Conservation (phyloP, 2,329 filamentous ascomycete genomes). For the Elsinoe fawcettii region DNA sequence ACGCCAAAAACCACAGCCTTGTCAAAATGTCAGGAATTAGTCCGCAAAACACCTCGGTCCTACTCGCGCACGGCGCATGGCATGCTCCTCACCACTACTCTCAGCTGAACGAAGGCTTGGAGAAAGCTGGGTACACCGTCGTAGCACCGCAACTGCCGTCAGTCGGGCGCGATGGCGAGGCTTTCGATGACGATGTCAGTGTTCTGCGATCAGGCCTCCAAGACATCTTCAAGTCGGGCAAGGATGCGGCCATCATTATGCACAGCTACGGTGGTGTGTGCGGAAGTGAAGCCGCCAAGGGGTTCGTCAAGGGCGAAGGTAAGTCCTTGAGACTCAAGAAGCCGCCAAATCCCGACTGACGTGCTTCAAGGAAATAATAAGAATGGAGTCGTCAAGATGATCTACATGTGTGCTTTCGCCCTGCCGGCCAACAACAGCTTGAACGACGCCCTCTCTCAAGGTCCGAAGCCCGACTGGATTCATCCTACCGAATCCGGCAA, state of each 20-base stretch:
- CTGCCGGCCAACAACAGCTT: conserved; percentile 20
- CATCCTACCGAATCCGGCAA: conserved; percentile 1
- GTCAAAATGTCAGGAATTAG: conserved; percentile 3
- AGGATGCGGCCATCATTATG: conserved; percentile 25
- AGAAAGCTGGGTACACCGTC: conserved; percentile 22
- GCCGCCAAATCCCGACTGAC: background rate
- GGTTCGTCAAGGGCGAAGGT: conserved; percentile 20
- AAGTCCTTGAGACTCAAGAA: background rate
- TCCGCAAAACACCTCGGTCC: conserved; percentile 22
- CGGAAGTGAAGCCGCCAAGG: conserved; percentile 24
- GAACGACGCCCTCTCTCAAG: conserved; percentile 18
- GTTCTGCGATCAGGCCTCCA: conserved; percentile 20
- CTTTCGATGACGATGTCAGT: conserved; percentile 22
- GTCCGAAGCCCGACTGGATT: conserved; percentile 15
- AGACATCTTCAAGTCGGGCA: conserved; percentile 20
- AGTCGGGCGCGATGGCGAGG: conserved; percentile 20
- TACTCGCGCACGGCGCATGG: conserved; percentile 27
- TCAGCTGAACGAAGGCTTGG: conserved; percentile 19
- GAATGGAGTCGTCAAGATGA: conserved; percentile 23
- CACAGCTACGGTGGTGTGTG: conserved; percentile 28
- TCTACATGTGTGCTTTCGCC: conserved; percentile 25
- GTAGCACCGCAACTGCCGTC: conserved; percentile 19
- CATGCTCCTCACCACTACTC: conserved; percentile 22
- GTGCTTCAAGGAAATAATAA: conserved; percentile 13
- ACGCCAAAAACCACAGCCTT: background rate